Conservation (phyloP, 768 basidiomycete genomes). For the Phylloporus arenicola region DNA sequence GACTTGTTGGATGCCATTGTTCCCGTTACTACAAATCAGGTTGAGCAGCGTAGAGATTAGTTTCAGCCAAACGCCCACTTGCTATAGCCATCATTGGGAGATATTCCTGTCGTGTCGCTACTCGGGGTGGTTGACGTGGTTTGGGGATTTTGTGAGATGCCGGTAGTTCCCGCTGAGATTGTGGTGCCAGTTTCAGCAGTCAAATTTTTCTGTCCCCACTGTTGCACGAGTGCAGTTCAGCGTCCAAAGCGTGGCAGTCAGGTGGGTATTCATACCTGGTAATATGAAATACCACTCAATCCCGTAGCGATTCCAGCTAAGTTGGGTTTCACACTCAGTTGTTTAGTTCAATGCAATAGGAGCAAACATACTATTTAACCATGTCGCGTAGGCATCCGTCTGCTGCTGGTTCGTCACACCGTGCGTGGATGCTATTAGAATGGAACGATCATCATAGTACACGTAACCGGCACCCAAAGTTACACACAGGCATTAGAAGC, state of each 20-base stretch:
- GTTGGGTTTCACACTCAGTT: slow-evolving; percentile 6
- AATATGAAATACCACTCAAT: slow-evolving; percentile 22
- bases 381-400: slow-evolving; percentile 47
- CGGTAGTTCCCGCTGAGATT: slow-evolving; percentile 31
- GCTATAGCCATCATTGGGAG: slow-evolving; percentile 64
- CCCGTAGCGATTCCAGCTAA: slow-evolving; percentile 39
- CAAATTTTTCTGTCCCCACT: slow-evolving; percentile 55
- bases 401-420: slow-evolving; percentile 52
- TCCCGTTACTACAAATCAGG: slow-evolving; percentile 22
- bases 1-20: slow-evolving; percentile 28
- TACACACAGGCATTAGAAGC: slow-evolving; percentile 29
- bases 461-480: not conserved
- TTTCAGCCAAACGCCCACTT: slow-evolving; percentile 20
- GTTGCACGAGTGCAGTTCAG: slow-evolving; percentile 9
- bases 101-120: slow-evolving; percentile 39
- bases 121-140: slow-evolving; percentile 31
- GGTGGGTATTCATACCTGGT: slow-evolving; percentile 23
- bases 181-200: slow-evolving; percentile 44
- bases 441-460: slow-evolving; percentile 1
- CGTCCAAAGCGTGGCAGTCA: not conserved
- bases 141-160: slow-evolving; percentile 25
- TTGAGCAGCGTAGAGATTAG: not conserved
- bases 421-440: slow-evolving; percentile 28
- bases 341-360: not conserved
- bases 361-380: slow-evolving; percentile 42